phyloP scores from a whole-genome alignment of 768 basidiomycete genomes.

The Paxillus involutus region DNA sequence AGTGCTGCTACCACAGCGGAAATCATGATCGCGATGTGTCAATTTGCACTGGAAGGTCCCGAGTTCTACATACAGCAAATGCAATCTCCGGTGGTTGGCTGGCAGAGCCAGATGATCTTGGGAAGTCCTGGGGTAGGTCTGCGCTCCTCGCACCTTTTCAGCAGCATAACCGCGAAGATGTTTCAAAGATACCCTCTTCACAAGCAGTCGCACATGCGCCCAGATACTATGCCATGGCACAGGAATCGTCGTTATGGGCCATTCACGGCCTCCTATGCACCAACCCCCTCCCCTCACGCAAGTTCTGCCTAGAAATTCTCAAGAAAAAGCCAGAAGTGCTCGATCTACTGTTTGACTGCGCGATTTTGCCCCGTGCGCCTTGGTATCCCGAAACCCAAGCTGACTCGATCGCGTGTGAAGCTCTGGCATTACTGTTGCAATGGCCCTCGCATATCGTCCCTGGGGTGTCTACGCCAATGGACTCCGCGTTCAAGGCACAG shows the following conservation, averaged over 20 bases:
- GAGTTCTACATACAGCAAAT: conserved; percentile 20
- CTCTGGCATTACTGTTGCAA: conserved; percentile 23
- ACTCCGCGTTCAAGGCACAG: conserved; percentile 12
- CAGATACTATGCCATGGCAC: conserved; percentile 28
- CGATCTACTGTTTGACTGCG: conserved; percentile 25
- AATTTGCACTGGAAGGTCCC: conserved; percentile 25
- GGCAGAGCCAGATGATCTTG: conserved; percentile 6
- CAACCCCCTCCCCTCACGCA: conserved; percentile 5
- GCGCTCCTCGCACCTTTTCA: background rate
- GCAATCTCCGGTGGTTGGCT: conserved; percentile 8
- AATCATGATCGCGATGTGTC: conserved; percentile 25
- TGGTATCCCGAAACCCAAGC: conserved; percentile 30
- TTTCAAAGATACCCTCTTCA: conserved; percentile 11
- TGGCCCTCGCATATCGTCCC: conserved; percentile 20
- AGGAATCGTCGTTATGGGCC: conserved; percentile 11
- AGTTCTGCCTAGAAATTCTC: conserved; percentile 16
- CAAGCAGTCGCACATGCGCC: conserved; percentile 22
- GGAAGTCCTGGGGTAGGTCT: background rate
- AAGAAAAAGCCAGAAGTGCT: conserved; percentile 17
- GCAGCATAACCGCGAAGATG: background rate
- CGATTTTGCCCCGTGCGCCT: conserved; percentile 19
- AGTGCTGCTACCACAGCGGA: conserved; percentile 17
- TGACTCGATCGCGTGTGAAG: conserved; percentile 24
- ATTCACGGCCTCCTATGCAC: conserved; percentile 14
- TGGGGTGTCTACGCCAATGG: conserved; percentile 19